Evolutionary conservation across 495 filamentous ascomycete species (phyloP).

Genomic region (Penicillium coffeae): DNA sequence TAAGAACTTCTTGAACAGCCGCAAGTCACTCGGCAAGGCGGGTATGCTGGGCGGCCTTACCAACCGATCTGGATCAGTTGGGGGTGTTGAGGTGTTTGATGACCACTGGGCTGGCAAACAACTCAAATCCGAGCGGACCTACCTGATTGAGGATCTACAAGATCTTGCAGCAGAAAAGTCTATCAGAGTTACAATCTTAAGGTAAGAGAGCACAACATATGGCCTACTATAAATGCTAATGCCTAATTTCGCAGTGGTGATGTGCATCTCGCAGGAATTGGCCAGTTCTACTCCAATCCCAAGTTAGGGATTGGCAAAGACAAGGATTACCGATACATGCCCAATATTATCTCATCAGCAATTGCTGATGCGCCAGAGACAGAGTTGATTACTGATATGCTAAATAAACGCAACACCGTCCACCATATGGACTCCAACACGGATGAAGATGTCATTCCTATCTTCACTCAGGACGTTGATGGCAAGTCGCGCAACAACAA

Average conservation of each 20-base stretch:
- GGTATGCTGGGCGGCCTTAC: conserved; percentile 78
- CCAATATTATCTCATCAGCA: conserved; percentile 82
- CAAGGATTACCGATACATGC: conserved; percentile 91
- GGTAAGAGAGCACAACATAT: conserved; percentile 38
- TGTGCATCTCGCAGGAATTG: conserved; percentile 88
- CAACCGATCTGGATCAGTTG: conserved; percentile 72
- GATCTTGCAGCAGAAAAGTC: conserved; percentile 87
- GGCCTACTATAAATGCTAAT: conserved; percentile 8
- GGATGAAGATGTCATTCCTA: conserved; percentile 91
- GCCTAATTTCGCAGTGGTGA: conserved; percentile 58
- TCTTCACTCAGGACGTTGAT: conserved; percentile 86
- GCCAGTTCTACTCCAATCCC: conserved; percentile 90
- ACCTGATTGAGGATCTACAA: conserved; percentile 85
- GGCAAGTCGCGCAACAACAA: conserved; percentile 88
- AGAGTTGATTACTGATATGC: conserved; percentile 80
- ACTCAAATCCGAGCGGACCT: conserved; percentile 82
- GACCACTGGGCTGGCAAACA: conserved; percentile 97
- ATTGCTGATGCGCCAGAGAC: conserved; percentile 90
- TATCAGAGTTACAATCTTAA: conserved; percentile 82
- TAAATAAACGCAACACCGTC: conserved; percentile 90
- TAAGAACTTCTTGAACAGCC: conserved; percentile 73
- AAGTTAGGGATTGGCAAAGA: conserved; percentile 74
- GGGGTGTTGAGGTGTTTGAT: conserved; percentile 89
- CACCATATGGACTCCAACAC: conserved; percentile 74
- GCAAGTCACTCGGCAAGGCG: conserved; percentile 79